A percentile compares a stretch with the other conserved stretches of the same genome.
Conservation (phyloP, 1,284 basidiomycete species). For the Rhodotorula sp. region DNA sequence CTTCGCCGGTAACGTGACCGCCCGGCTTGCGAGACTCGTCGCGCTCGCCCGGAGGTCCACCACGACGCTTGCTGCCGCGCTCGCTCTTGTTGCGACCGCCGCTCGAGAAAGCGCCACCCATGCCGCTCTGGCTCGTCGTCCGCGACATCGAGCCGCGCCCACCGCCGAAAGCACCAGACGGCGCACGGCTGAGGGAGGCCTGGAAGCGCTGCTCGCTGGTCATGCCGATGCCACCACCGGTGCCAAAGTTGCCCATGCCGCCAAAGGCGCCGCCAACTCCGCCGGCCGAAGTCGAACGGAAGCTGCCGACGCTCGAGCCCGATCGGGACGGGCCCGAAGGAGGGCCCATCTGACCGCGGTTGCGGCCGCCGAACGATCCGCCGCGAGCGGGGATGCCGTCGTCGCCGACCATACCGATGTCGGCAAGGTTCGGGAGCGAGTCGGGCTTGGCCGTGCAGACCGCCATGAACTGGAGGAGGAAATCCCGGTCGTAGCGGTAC, state of each 20-base stretch:
- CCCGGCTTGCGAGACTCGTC: constrained; percentile 34
- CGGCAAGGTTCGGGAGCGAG: constrained; percentile 80
- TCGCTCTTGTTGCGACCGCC: constrained; percentile 63
- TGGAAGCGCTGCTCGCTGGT: constrained; percentile 73
- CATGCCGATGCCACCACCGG: constrained; percentile 50
- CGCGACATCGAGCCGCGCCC: constrained; percentile 63
- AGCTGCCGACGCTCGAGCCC: constrained; percentile 58
- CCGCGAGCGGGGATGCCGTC: constrained; percentile 47
- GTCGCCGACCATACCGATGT: constrained; percentile 80
- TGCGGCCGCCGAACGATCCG: constrained; percentile 42
- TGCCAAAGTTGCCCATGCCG: constrained; percentile 72
- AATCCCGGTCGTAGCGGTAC: constrained; percentile 96
- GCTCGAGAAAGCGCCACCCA: constrained; percentile 50
- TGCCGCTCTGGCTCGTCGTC: constrained; percentile 66
- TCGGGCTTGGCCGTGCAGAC: constrained; percentile 94
- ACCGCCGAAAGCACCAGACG: constrained; percentile 38
- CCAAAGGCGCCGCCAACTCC: constrained; percentile 55
- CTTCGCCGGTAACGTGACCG: constrained; percentile 58
- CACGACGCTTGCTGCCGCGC: constrained; percentile 57
- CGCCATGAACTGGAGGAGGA: constrained; percentile 95
- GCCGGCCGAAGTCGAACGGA: constrained; percentile 56
- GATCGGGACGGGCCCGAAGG: constrained; percentile 52
- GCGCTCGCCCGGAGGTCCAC: constrained; percentile 44
- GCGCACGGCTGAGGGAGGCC: constrained; percentile 51
- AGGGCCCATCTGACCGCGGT: constrained; percentile 56